Conservation (phyloP, 768 basidiomycete genomes). For the Hemileccinum impolitum region DNA sequence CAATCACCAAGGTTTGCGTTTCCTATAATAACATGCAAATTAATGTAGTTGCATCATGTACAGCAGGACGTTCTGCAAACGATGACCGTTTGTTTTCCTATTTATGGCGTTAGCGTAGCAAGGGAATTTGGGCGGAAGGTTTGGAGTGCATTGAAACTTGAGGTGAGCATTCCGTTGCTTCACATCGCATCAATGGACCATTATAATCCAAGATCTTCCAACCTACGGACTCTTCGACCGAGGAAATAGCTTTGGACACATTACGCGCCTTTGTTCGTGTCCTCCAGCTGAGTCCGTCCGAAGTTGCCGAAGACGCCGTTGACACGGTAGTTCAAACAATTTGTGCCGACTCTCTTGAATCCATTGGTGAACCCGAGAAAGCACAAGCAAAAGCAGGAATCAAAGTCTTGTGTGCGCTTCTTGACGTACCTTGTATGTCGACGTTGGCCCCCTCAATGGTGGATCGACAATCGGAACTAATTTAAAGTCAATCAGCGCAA, state of each 20-base stretch:
- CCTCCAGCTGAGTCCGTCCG: slow-evolving; percentile 51
- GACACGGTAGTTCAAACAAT: slow-evolving; percentile 68
- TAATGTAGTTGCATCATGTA: slow-evolving; percentile 3
- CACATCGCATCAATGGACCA: not conserved
- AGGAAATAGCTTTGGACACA: slow-evolving; percentile 68
- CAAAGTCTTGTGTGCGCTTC: slow-evolving; percentile 74
- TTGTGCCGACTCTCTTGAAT: slow-evolving; percentile 74
- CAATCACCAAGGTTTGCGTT: slow-evolving; percentile 67
- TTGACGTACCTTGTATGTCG: slow-evolving; percentile 72
- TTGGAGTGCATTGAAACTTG: slow-evolving; percentile 91
- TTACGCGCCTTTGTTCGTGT: slow-evolving; percentile 71
- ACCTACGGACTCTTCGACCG: slow-evolving; percentile 75
- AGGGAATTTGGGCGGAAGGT: slow-evolving; percentile 66
- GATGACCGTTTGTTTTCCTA: slow-evolving; percentile 72
- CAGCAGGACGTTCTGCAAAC: slow-evolving; percentile 87
- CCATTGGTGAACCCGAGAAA: slow-evolving; percentile 90
- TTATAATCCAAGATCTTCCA: slow-evolving; percentile 80
- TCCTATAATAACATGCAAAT: not conserved
- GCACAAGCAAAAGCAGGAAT: slow-evolving; percentile 85
- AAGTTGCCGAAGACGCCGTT: slow-evolving; percentile 34
- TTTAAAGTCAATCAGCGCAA: slow-evolving; percentile 45
- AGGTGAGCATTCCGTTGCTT: slow-evolving; percentile 44
- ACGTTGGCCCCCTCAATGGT: not conserved
- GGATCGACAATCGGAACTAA: not conserved
- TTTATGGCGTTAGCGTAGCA: slow-evolving; percentile 69